Percentiles rank a stretch among this genome's conserved stretches.
phyloP scores from a whole-genome alignment of 208 protist species.

The Herpetomonas muscarum region DNA sequence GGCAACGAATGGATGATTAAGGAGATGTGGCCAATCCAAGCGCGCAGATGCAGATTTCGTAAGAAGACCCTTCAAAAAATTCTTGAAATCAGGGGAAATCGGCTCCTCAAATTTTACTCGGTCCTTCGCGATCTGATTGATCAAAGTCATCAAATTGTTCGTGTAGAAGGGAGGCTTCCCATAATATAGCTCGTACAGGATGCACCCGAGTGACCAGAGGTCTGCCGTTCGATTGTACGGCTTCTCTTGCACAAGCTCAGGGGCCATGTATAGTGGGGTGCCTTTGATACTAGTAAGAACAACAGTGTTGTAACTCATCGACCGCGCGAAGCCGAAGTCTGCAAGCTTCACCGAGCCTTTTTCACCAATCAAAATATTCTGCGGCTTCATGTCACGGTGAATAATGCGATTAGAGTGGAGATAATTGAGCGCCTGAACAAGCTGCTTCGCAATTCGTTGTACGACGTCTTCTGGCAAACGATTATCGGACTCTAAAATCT shows the following conservation, averaged over 20 bases:
- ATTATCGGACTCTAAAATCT: slow-evolving; percentile 95
- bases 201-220: slow-evolving; percentile 98
- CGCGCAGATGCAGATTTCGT: slow-evolving; percentile 88
- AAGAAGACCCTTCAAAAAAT: slow-evolving; percentile 93
- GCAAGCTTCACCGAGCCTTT: slow-evolving; percentile 95
- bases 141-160: slow-evolving; percentile 94
- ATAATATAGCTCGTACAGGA: slow-evolving; percentile 97
- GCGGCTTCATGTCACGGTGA: slow-evolving; percentile 95
- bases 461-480: slow-evolving; percentile 90
- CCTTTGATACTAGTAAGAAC: slow-evolving; percentile 96
- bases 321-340: slow-evolving; percentile 98
- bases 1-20: slow-evolving; percentile 86
- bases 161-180: slow-evolving; percentile 97
- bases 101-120: slow-evolving; percentile 87
- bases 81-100: slow-evolving; percentile 86
- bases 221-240: slow-evolving; percentile 95
- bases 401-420: slow-evolving; percentile 97
- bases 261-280: slow-evolving; percentile 97
- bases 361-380: slow-evolving; percentile 96
- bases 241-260: slow-evolving; percentile 92
- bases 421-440: slow-evolving; percentile 96
- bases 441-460: slow-evolving; percentile 93
- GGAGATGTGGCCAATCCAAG: slow-evolving; percentile 91
- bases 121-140: slow-evolving; percentile 94
- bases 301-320: slow-evolving; percentile 94